These are phyloP conservation scores for Thalassia testudinum DNA, from an alignment of 116 monocot genomes.

Conservation along the genomic window DNA sequence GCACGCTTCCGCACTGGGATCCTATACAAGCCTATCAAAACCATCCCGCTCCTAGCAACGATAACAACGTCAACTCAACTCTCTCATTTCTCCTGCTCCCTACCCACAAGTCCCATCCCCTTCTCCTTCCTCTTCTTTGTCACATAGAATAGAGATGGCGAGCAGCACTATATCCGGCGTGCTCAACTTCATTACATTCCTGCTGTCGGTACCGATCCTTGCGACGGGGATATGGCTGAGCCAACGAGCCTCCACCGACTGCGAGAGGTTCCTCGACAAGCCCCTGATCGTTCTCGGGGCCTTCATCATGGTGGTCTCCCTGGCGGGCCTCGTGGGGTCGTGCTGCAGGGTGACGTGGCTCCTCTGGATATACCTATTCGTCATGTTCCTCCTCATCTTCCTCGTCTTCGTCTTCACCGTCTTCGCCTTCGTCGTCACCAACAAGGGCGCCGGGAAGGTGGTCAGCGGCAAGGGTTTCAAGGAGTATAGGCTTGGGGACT, in stretches of 20 bases:
- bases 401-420: conserved; percentile 69
- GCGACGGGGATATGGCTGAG: conserved; percentile 62
- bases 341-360: conserved; percentile 59
- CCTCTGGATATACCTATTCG: conserved; percentile 78
- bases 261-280: conserved; percentile 70
- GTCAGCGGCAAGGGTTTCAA: conserved; percentile 63
- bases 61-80: neutral
- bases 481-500: conserved; percentile 86
- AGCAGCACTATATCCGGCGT: conserved; percentile 79
- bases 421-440: conserved; percentile 86
- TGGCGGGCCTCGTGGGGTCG: conserved; percentile 76
- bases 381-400: conserved; percentile 86
- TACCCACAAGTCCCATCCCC: neutral
- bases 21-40: no score
- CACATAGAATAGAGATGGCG: conserved; percentile 21
- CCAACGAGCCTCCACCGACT: conserved; percentile 38
- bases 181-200: conserved; percentile 54
- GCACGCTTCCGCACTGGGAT: no score
- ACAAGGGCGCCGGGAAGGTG: conserved; percentile 81
- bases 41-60: no score
- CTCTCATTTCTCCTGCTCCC: neutral
- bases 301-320: conserved; percentile 62
- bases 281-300: conserved; percentile 61
- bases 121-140: neutral
- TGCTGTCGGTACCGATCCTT: conserved; percentile 73